A percentile compares a stretch with the other conserved stretches of the same genome.
Conservation (phyloP, 2,329 filamentous ascomycete genomes). For the Calonectria ilicicola region DNA sequence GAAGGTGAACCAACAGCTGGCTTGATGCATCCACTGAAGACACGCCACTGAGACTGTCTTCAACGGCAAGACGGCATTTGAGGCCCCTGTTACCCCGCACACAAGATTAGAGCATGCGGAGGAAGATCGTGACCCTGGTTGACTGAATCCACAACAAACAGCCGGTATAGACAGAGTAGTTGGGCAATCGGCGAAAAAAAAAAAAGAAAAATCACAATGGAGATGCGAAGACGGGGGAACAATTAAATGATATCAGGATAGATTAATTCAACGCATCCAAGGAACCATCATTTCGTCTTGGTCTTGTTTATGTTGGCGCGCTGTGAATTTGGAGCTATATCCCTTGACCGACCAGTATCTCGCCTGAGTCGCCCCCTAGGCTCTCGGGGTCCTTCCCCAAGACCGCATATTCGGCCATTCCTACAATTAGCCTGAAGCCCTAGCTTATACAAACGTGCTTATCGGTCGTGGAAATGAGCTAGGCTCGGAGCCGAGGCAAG, state of each 20-base stretch:
- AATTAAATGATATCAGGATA: background rate
- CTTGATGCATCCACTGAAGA: background rate
- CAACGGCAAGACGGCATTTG: background rate
- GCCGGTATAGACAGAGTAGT: background rate
- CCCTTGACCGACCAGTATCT: too few species aligned
- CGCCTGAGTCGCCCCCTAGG: background rate
- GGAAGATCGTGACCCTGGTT: background rate
- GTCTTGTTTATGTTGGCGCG: too few species aligned
- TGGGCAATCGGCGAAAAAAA: background rate
- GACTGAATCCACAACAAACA: background rate
- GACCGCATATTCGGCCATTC: background rate
- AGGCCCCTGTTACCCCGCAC: conserved; percentile 11
- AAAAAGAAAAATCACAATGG: too few species aligned
- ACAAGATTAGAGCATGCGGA: background rate
- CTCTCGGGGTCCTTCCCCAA: background rate
- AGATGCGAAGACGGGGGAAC: too few species aligned
- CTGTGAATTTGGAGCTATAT: background rate
- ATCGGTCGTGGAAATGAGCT: background rate
- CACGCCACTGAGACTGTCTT: background rate
- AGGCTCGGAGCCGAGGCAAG: background rate
- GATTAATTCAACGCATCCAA: too few species aligned
- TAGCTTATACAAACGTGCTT: background rate
- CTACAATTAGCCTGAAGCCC: background rate
- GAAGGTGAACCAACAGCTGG: background rate
- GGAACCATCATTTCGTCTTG: too few species aligned